Conservation (phyloP, 1,284 basidiomycete species). For the Fistulinella cinereoalba region DNA sequence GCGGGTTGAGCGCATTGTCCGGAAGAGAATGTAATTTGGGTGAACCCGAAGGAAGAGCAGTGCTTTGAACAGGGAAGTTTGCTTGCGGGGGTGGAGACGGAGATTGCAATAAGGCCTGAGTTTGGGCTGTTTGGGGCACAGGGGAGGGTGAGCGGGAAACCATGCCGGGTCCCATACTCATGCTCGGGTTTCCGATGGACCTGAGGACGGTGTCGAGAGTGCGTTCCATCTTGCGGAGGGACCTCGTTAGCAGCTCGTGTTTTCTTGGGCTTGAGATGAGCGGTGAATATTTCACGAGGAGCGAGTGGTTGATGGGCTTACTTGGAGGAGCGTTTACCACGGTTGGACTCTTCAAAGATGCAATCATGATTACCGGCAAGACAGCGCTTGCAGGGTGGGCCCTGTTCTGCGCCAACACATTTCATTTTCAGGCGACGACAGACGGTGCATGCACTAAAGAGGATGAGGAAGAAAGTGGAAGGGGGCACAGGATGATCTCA, state of each 20-base stretch:
- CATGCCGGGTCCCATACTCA: conserved; percentile 73
- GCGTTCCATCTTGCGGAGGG: conserved; percentile 90
- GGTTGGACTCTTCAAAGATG: conserved; percentile 92
- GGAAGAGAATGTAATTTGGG: conserved; percentile 86
- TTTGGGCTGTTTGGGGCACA: conserved; percentile 47
- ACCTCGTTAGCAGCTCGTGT: conserved; percentile 83
- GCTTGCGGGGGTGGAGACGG: conserved; percentile 50
- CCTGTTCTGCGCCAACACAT: conserved; percentile 91
- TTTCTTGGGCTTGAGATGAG: conserved; percentile 55
- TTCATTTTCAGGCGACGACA: conserved; percentile 98
- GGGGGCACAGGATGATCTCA: conserved; percentile 36
- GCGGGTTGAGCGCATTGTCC: conserved; percentile 86
- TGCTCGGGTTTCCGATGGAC: conserved; percentile 78
- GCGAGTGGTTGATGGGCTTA: conserved; percentile 37
- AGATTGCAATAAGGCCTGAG: conserved; percentile 59
- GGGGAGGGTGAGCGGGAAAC: conserved; percentile 82
- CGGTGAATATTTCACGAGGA: conserved; percentile 28
- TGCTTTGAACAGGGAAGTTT: conserved; percentile 17
- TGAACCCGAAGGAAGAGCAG: conserved; percentile 36
- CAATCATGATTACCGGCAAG: conserved; percentile 83
- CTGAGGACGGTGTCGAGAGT: conserved; percentile 86
- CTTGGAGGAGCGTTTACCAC: conserved; percentile 90
- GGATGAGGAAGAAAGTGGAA: conserved; percentile 2
- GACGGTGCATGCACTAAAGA: conserved; percentile 81
- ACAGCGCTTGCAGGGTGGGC: conserved; percentile 88